These are phyloP conservation scores for Alternaria ventricosa DNA, from an alignment of 2,329 filamentous ascomycete species.

Conservation along the genomic window DNA sequence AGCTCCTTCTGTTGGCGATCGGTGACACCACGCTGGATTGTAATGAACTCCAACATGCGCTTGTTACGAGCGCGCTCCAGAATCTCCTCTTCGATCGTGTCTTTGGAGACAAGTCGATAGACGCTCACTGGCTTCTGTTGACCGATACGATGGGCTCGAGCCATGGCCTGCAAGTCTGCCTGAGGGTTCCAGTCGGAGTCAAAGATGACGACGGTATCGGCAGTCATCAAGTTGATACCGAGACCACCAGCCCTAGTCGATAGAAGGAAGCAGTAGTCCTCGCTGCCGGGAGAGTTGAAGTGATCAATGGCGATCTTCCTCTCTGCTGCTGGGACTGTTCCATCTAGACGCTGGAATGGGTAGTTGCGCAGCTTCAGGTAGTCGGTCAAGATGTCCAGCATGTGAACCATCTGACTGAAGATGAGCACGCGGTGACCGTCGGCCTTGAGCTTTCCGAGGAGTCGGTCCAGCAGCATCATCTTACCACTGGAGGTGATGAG, in stretches of 20 bases:
- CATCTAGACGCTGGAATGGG: conserved; percentile 92
- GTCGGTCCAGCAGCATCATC: conserved; percentile 97
- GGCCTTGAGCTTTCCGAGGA: conserved; percentile 90
- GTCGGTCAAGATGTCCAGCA: conserved; percentile 94
- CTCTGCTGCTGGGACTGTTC: conserved; percentile 87
- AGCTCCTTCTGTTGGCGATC: conserved; percentile 89
- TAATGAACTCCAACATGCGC: conserved; percentile 94
- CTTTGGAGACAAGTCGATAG: conserved; percentile 94
- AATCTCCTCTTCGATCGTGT: conserved; percentile 97
- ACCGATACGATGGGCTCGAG: conserved; percentile 94
- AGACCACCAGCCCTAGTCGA: conserved; percentile 95
- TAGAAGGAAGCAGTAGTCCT: conserved; percentile 94
- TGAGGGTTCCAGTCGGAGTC: conserved; percentile 99
- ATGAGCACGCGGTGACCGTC: conserved; percentile 96
- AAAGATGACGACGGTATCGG: conserved; percentile 96
- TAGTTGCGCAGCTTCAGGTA: conserved; percentile 94
- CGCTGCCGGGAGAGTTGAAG: conserved; percentile 95
- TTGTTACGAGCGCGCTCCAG: conserved; percentile 96
- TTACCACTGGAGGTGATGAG: conserved; percentile 97
- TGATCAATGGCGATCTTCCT: conserved; percentile 96
- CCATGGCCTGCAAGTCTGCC: conserved; percentile 97
- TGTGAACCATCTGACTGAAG: conserved; percentile 99
- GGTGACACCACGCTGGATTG: conserved; percentile 94
- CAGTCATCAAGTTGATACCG: conserved; percentile 99
- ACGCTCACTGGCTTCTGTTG: conserved; percentile 96